Evolutionary conservation across 2,329 filamentous ascomycete species (phyloP).

Genomic region (Conoideocrella luteorostrata): DNA sequence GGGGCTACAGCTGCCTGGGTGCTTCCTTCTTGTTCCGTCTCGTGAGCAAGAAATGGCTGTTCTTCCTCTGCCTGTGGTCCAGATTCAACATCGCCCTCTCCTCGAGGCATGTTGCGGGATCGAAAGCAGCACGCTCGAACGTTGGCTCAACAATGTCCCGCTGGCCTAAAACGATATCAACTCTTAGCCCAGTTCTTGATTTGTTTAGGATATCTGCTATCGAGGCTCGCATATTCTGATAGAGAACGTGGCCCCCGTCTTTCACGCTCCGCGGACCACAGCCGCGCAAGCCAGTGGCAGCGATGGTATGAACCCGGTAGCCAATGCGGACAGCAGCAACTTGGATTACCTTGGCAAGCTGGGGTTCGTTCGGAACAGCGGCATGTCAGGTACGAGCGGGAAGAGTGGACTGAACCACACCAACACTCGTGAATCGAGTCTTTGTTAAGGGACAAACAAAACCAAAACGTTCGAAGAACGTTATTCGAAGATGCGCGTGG

Average conservation of each 20-base stretch:
- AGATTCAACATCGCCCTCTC: not conserved
- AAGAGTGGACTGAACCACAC: no score
- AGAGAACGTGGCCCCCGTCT: no score
- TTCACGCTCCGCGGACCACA: no score
- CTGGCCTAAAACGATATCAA: no score
- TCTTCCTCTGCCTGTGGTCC: not conserved
- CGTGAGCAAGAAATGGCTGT: conserved; percentile 1
- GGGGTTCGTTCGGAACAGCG: not conserved
- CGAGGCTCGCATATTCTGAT: no score
- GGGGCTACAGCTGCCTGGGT: not conserved
- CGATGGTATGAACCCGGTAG: no score
- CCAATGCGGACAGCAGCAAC: no score
- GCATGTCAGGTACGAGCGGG: not conserved
- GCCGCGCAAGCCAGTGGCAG: not conserved
- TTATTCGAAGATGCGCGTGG: conserved; percentile 2
- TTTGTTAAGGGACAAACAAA: no score
- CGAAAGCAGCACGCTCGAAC: not conserved
- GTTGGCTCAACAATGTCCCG: not conserved
- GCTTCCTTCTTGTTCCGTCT: not conserved
- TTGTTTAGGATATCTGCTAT: no score
- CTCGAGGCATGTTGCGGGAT: not conserved
- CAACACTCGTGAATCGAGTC: no score
- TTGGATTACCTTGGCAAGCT: no score
- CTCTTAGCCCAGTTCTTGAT: no score
- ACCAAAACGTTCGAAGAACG: not conserved